Conservation (phyloP, 1,284 basidiomycete genomes). For the Limonomyces culmigenus region DNA sequence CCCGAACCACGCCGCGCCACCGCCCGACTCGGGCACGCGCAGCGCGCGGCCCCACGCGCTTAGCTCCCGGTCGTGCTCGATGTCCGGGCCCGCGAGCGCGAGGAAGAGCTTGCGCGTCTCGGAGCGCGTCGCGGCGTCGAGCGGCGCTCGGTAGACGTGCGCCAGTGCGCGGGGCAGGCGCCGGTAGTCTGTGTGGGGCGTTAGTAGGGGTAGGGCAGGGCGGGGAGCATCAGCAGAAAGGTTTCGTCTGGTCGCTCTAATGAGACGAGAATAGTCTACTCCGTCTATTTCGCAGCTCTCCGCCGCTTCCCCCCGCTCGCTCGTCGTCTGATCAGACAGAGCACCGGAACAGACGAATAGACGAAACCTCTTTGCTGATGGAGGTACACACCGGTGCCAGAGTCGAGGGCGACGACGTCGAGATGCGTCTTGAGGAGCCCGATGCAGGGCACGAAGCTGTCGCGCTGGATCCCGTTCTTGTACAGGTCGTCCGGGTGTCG, state of each 20-base stretch:
- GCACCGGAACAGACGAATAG: too few relatives aligned
- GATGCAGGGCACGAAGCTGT: constrained; percentile 93
- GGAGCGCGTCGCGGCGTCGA: constrained; percentile 41
- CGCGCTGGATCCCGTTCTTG: constrained; percentile 96
- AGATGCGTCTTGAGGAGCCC: constrained; percentile 82
- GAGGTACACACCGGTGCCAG: constrained; percentile 61
- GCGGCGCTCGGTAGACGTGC: constrained; percentile 81
- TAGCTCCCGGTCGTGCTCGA: constrained; percentile 51
- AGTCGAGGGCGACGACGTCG: constrained; percentile 83
- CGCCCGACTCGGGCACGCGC: constrained; percentile 64
- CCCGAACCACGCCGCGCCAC: constrained; percentile 69
- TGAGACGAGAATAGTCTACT: too few relatives aligned
- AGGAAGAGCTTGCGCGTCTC: constrained; percentile 78
- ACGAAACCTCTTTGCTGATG: not conserved
- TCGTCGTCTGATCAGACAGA: too few relatives aligned
- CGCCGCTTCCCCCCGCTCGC: too few relatives aligned
- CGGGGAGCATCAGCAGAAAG: too few relatives aligned
- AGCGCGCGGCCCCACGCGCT: constrained; percentile 83
- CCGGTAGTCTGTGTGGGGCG: constrained; percentile 57
- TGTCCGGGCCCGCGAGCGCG: constrained; percentile 45
- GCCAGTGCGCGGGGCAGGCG: constrained; percentile 80
- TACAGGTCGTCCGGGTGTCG: constrained; percentile 96
- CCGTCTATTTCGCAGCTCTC: too few relatives aligned
- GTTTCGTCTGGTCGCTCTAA: too few relatives aligned
- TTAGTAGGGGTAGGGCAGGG: not conserved